Evolutionary conservation across 768 basidiomycete genomes (phyloP).

Genomic region (Rickenella mellea): DNA sequence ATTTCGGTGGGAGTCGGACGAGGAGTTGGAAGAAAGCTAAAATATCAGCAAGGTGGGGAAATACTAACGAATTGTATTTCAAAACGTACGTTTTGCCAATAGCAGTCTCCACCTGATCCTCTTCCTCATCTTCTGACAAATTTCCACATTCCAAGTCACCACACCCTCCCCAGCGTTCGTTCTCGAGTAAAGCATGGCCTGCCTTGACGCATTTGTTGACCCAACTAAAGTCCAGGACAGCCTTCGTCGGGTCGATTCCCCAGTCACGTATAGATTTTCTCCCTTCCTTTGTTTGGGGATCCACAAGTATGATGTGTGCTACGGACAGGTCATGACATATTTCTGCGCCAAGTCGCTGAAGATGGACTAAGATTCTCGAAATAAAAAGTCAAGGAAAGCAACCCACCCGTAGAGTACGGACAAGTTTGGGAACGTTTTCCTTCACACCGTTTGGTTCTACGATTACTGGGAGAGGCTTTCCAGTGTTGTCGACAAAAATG

Average conservation of each 20-base stretch:
- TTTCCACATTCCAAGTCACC: constrained; percentile 17
- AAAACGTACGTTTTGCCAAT: too few relatives aligned
- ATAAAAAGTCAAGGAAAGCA: constrained; percentile 1
- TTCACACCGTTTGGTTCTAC: constrained; percentile 46
- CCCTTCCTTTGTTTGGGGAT: constrained; percentile 41
- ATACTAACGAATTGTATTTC: constrained; percentile 32
- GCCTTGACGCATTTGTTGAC: constrained; percentile 33
- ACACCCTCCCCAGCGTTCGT: constrained; percentile 32
- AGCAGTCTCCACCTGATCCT: constrained; percentile 20
- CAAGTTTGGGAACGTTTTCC: constrained; percentile 36
- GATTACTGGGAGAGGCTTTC: constrained; percentile 38
- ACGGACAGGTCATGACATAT: constrained; percentile 41
- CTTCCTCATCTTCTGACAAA: constrained; percentile 30
- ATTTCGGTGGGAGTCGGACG: constrained; percentile 36
- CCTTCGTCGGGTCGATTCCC: constrained; percentile 36
- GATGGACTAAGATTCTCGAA: constrained; percentile 3
- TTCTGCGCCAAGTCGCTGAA: constrained; percentile 45
- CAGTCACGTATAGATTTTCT: constrained; percentile 50
- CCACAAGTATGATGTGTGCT: constrained; percentile 52
- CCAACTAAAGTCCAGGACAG: constrained; percentile 48
- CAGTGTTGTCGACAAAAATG: constrained; percentile 28
- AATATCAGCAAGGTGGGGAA: constrained; percentile 6
- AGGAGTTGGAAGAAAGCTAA: constrained; percentile 42
- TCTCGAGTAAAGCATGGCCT: constrained; percentile 33
- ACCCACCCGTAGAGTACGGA: constrained; percentile 39